phyloP scores from a whole-genome alignment of 140 eudicot genomes.

The Flaveria floridana region DNA sequence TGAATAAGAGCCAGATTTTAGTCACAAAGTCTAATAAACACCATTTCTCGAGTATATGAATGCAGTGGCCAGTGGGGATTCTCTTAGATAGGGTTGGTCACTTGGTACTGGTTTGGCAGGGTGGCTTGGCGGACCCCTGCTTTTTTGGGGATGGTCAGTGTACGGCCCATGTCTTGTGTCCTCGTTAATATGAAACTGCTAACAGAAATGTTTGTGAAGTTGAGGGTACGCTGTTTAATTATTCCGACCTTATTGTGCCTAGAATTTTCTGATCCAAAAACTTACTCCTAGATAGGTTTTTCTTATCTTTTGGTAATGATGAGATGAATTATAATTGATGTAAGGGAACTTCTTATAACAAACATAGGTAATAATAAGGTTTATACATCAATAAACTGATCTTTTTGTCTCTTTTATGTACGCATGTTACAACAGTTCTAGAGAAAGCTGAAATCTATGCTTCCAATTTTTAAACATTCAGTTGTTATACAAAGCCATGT shows the following conservation, averaged over 20 bases:
- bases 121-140: not conserved
- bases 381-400: not conserved
- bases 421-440: not conserved
- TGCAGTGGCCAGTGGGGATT: not conserved
- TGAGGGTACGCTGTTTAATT: not conserved
- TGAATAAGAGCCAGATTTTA: not conserved
- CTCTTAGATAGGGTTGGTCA: conserved; percentile 4
- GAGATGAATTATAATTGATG: not conserved
- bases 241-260: not conserved
- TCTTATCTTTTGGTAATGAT: not conserved
- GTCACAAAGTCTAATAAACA: not conserved
- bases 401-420: not conserved
- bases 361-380: not conserved
- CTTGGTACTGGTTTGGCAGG: not conserved
- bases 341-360: not conserved
- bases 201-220: not conserved
- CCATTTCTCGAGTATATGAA: not conserved
- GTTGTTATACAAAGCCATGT: not conserved
- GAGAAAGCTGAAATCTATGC: not conserved
- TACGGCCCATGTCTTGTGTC: not conserved
- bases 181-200: not conserved
- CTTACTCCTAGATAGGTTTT: not conserved
- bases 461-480: not conserved
- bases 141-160: not conserved
- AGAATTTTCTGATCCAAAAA: not conserved